phyloP scores from a whole-genome alignment of 768 basidiomycete genomes.

The Cyclocybe aegerita region DNA sequence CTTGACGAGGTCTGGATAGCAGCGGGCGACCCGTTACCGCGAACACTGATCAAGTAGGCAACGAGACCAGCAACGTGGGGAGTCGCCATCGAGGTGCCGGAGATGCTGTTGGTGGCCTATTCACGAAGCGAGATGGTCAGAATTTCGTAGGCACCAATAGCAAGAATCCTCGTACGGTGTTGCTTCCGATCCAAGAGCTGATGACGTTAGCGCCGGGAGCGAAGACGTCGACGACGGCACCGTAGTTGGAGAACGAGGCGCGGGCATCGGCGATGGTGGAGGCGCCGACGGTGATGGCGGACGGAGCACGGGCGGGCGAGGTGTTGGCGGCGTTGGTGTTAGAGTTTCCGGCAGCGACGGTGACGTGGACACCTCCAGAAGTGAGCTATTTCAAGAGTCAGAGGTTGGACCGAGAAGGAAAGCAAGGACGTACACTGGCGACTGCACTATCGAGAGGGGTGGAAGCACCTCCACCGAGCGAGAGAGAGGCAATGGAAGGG shows the following conservation, averaged over 20 bases:
- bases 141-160: too few relatives aligned
- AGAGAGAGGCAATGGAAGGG: constrained; percentile 26
- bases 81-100: constrained; percentile 29
- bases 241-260: constrained; percentile 32
- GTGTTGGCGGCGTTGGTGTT: constrained; percentile 21
- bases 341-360: constrained; percentile 27
- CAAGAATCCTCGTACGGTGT: too few relatives aligned
- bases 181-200: background rate
- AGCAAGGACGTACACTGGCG: background rate
- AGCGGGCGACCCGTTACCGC: constrained; percentile 33
- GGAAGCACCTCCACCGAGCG: constrained; percentile 24
- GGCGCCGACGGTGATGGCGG: constrained; percentile 32
- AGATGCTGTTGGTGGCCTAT: constrained; percentile 20
- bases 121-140: too few relatives aligned
- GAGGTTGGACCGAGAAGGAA: background rate
- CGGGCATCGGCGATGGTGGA: constrained; percentile 24
- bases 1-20: constrained; percentile 27
- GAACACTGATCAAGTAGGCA: constrained; percentile 31
- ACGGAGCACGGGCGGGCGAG: constrained; percentile 27
- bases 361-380: background rate
- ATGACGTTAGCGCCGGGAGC: constrained; percentile 20
- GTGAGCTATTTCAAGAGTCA: background rate
- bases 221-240: constrained; percentile 30
- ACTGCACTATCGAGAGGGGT: constrained; percentile 27
- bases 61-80: constrained; percentile 40